phyloP scores from a whole-genome alignment of 768 basidiomycete species.

The Suillus spraguei region DNA sequence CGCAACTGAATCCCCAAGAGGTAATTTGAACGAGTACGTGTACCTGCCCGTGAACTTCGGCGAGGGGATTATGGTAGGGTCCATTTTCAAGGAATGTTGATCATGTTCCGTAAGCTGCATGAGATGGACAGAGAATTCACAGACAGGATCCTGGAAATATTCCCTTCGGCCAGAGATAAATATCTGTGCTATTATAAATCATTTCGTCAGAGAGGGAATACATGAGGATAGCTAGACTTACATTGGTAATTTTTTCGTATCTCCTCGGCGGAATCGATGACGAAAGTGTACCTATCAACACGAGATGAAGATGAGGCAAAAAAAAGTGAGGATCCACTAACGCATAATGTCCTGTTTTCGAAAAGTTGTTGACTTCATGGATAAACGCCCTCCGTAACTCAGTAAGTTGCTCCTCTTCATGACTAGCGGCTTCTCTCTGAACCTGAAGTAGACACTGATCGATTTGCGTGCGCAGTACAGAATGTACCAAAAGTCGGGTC shows the following conservation, averaged over 20 bases:
- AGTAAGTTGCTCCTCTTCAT: constrained; percentile 14
- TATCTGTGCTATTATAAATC: not conserved
- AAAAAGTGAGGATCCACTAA: constrained; percentile 7
- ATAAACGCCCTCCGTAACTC: constrained; percentile 23
- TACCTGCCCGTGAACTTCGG: constrained; percentile 21
- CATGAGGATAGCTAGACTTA: not conserved
- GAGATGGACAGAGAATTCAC: constrained; percentile 25
- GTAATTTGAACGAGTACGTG: constrained; percentile 21
- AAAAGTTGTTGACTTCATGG: constrained; percentile 21
- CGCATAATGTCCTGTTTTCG: constrained; percentile 9
- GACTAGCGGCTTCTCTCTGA: constrained; percentile 4
- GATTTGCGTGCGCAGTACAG: constrained; percentile 17
- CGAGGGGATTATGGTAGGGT: constrained; percentile 24
- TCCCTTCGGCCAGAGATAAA: constrained; percentile 23
- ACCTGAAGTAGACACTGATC: constrained; percentile 5
- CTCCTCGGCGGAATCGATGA: constrained; percentile 6
- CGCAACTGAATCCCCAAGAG: constrained; percentile 20
- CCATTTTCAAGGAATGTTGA: constrained; percentile 29
- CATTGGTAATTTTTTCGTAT: not conserved
- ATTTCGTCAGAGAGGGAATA: not conserved
- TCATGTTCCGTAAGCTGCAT: constrained; percentile 32
- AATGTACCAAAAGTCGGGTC: not conserved
- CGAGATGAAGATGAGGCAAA: not conserved
- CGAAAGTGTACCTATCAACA: constrained; percentile 16
- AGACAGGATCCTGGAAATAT: constrained; percentile 22